Base-by-base conservation (phyloP, 1,284 basidiomycete species). In the Ceraceosorus guamensis region DNA sequence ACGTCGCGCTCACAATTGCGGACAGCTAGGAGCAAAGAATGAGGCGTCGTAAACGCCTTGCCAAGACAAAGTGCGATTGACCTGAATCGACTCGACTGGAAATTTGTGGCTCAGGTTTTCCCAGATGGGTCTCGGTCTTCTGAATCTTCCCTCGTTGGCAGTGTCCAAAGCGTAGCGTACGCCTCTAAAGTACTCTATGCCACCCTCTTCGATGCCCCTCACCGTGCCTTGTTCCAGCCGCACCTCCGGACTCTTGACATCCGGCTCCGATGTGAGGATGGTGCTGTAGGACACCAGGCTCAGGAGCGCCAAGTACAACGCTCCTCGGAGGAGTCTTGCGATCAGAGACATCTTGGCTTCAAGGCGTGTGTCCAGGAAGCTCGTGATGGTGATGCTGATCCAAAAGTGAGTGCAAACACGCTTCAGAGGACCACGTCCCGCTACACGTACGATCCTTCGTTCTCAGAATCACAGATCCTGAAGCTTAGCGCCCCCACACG, bases 11-110 rank as follows among this genome's bases (percentile, higher is more conserved):
- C 24, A 24, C 24, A 24, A 24, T 24, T 16, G 39, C 39, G 39
- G 39, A 16, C 65, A 67, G 33, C 57, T 53, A 44, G 62, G 32
- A 13, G 63, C 63, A 41, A 60, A 55, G 35, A 33, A 55, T 5
- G 48, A 35, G 6, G 53, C 53, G 6, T 55, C 53, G 24, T 53
- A 55, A 11, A 52, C 52, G 16, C 53, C 53, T 10, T 52, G 30
- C 24, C 24, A 24, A n/a, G 48, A 24, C 4, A n/a, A 35, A 55
- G 53, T 55, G 5, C 53, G 53, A 16, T 55, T 55, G 16, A 16
- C 50, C 13, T 32, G 53, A 52, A 37, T 34, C 4, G 31, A 18
- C 53, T 30, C 33, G 5, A 53, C 37, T 24, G 6, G 50, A 51
- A 55, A 50, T 10, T 10, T 16, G 39, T 41, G 3, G 39, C 39